phyloP scores from a whole-genome alignment of 352 stramenopile species.

The Albugo candida region DNA sequence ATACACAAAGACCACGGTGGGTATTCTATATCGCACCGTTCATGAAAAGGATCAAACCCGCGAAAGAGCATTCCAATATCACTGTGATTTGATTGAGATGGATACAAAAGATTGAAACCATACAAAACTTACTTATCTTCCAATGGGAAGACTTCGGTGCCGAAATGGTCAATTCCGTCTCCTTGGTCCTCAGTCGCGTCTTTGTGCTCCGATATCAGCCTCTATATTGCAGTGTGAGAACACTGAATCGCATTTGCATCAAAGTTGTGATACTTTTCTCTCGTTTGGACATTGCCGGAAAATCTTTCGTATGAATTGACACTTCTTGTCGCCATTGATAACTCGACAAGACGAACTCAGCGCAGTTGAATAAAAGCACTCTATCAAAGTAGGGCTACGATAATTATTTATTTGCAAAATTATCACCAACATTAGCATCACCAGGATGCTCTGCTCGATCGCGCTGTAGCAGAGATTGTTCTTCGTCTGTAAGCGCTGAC shows the following conservation, averaged over 20 bases:
- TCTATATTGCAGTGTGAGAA: slow-evolving; percentile 7
- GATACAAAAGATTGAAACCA: slow-evolving; percentile 4
- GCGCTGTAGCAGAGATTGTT: slow-evolving; percentile 51
- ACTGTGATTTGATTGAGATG: slow-evolving; percentile 1
- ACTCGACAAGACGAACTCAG: slow-evolving; percentile 56
- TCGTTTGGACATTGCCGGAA: slow-evolving; percentile 60
- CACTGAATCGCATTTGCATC: neutral
- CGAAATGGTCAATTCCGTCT: slow-evolving; percentile 14
- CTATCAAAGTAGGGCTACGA: slow-evolving; percentile 6
- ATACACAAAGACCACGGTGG: neutral
- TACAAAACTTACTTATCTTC: slow-evolving; percentile 36
- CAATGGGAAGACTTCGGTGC: slow-evolving; percentile 28
- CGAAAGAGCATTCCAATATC: slow-evolving; percentile 18
- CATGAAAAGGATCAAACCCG: slow-evolving; percentile 23
- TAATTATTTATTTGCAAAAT: neutral
- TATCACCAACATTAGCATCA: neutral
- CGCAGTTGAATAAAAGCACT: slow-evolving; percentile 65
- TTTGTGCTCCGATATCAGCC: slow-evolving; percentile 59
- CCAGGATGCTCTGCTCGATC: slow-evolving; percentile 48
- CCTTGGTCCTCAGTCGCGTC: slow-evolving; percentile 61
- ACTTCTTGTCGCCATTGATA: slow-evolving; percentile 73
- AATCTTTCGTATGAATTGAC: slow-evolving; percentile 72
- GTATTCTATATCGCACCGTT: slow-evolving; percentile 13
- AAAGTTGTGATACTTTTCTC: slow-evolving; percentile 15
- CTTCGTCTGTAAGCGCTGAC: slow-evolving; percentile 41